A percentile compares a stretch with the other conserved stretches of the same genome.
Evolutionary conservation across 768 basidiomycete species (phyloP).

Genomic region (Phanerodontia chrysosporium): DNA sequence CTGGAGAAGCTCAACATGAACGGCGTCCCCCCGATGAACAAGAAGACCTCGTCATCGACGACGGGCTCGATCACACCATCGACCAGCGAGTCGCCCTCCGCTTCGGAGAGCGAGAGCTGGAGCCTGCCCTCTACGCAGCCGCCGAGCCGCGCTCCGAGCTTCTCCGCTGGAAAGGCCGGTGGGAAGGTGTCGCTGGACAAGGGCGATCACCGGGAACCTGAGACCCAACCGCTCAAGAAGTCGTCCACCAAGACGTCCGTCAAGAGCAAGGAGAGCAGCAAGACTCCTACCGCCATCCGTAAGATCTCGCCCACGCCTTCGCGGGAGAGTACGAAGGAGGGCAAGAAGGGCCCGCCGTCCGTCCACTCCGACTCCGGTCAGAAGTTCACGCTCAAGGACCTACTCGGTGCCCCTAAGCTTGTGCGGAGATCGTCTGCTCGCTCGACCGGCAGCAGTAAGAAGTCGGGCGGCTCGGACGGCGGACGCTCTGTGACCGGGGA

Average conservation of each 20-base stretch:
- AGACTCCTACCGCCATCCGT: slow-evolving; percentile 20
- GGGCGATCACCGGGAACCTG: slow-evolving; percentile 1
- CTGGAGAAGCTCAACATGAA: slow-evolving; percentile 12
- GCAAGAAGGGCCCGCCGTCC: slow-evolving; percentile 26
- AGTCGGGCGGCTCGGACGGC: slow-evolving; percentile 61
- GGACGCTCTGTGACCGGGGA: slow-evolving; percentile 45
- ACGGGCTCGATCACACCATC: slow-evolving; percentile 35
- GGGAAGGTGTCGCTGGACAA: slow-evolving; percentile 12
- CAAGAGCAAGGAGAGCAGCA: slow-evolving; percentile 12
- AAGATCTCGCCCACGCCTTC: slow-evolving; percentile 24
- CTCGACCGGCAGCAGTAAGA: slow-evolving; percentile 58
- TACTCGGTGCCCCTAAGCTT: slow-evolving; percentile 76
- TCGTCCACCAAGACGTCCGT: slow-evolving; percentile 13
- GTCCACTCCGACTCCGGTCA: slow-evolving; percentile 48
- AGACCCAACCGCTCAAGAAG: slow-evolving; percentile 1
- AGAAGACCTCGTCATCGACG: slow-evolving; percentile 32
- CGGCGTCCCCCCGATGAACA: slow-evolving; percentile 20
- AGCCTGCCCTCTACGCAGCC: slow-evolving; percentile 61
- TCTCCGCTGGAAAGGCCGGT: slow-evolving; percentile 31
- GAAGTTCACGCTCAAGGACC: slow-evolving; percentile 83
- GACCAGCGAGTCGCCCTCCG: slow-evolving; percentile 43
- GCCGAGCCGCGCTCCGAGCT: slow-evolving; percentile 47
- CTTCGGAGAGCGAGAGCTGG: slow-evolving; percentile 54
- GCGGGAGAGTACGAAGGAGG: slow-evolving; percentile 5
- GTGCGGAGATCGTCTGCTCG: slow-evolving; percentile 66